These are phyloP conservation scores for Asterochloris erici DNA, from an alignment of 139 green algal species.

Conservation along the genomic window DNA sequence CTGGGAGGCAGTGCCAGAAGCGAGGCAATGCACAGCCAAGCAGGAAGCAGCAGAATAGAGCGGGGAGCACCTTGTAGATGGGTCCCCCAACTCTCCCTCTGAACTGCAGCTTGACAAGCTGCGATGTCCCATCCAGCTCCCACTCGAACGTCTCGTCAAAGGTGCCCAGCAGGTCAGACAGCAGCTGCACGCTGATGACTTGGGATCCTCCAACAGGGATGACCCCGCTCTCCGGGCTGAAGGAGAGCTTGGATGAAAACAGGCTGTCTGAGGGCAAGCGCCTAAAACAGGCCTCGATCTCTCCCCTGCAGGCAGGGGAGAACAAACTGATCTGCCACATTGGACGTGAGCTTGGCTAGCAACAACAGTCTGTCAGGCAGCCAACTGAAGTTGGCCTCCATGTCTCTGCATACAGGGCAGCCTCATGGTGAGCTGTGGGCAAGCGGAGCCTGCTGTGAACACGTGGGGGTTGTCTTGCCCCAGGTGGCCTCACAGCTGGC, in stretches of 20 bases:
- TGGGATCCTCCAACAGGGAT: constrained; percentile 35
- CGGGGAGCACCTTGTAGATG: constrained; percentile 44
- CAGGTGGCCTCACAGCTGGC: too few species aligned
- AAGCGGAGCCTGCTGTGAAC: too few species aligned
- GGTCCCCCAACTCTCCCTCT: constrained; percentile 65
- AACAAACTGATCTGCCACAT: too few species aligned
- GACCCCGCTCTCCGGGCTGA: constrained; percentile 58
- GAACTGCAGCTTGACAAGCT: constrained; percentile 62
- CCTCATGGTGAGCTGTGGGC: too few species aligned
- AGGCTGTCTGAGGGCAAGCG: constrained; percentile 36
- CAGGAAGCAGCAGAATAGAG: background rate
- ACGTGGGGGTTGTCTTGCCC: too few species aligned
- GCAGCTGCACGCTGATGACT: constrained; percentile 54
- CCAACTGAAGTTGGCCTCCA: too few species aligned
- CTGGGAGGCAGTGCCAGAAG: too few species aligned
- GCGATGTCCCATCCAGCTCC: constrained; percentile 45
- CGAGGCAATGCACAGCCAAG: too few species aligned
- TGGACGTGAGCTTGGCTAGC: too few species aligned
- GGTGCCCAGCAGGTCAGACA: constrained; percentile 58
- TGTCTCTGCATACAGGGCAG: too few species aligned
- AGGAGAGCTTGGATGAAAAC: constrained; percentile 69
- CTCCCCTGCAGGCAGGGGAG: constrained; percentile 22
- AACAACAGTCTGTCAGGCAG: too few species aligned
- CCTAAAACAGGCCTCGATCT: constrained; percentile 29
- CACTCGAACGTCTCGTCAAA: constrained; percentile 72